Conservation (phyloP, 768 basidiomycete genomes). For the Mycena floridula region DNA sequence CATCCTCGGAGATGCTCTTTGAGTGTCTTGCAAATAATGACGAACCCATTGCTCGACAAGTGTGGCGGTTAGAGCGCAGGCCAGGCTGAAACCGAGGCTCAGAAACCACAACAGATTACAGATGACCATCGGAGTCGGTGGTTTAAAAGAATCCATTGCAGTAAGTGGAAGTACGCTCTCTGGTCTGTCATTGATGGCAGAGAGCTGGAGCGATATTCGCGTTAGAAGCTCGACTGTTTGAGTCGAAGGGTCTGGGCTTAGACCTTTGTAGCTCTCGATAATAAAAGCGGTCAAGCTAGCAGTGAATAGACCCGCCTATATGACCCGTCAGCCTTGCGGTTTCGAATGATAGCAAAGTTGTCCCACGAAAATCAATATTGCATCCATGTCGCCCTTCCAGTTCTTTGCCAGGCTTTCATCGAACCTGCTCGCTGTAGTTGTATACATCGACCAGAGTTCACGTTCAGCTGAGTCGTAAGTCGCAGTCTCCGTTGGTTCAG, state of each 20-base stretch:
- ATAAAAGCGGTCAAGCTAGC: slow-evolving; percentile 32
- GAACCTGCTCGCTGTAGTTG: too few relatives aligned
- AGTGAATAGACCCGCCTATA: slow-evolving; percentile 36
- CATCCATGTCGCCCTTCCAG: too few relatives aligned
- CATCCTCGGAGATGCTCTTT: slow-evolving; percentile 27
- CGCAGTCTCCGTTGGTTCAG: too few relatives aligned
- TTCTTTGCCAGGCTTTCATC: too few relatives aligned
- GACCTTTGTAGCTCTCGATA: too few relatives aligned
- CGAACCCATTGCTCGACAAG: too few relatives aligned
- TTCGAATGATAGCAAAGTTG: too few relatives aligned
- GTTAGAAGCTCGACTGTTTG: slow-evolving; percentile 21
- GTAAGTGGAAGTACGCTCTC: neutral
- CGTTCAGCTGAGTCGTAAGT: too few relatives aligned
- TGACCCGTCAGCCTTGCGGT: too few relatives aligned
- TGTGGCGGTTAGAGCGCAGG: too few relatives aligned
- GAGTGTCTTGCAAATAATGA: slow-evolving; percentile 29
- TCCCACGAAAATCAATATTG: too few relatives aligned
- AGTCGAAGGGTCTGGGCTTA: slow-evolving; percentile 21
- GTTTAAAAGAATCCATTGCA: slow-evolving; percentile 14
- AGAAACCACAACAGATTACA: slow-evolving; percentile 42
- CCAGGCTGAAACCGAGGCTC: slow-evolving; percentile 35
- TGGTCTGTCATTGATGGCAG: slow-evolving; percentile 9
- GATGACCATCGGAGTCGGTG: slow-evolving; percentile 23
- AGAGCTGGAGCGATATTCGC: slow-evolving; percentile 25
- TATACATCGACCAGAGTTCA: too few relatives aligned